Evolutionary conservation across 306 rosid species (phyloP).

Genomic region (Prunus salicina): DNA sequence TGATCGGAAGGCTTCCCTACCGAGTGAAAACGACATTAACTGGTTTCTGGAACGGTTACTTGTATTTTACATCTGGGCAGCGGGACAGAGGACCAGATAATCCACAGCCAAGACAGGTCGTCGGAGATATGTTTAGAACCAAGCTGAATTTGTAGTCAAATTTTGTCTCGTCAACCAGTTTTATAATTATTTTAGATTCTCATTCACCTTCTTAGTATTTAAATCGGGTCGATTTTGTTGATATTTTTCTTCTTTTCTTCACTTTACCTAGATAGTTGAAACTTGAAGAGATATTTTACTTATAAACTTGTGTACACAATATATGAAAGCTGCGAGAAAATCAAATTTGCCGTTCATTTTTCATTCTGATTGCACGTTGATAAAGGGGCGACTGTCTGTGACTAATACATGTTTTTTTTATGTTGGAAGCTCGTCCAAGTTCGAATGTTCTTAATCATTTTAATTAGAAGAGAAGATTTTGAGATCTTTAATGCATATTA

Average conservation of each 20-base stretch:
- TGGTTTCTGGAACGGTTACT: conserved; percentile 79
- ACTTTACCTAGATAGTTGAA: neutral
- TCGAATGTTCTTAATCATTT: too few species aligned
- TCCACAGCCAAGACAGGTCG: conserved; percentile 74
- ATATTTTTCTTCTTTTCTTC: neutral
- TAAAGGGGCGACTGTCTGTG: too few species aligned
- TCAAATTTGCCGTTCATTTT: too few species aligned
- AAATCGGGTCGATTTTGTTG: neutral
- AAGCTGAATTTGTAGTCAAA: conserved; percentile 39
- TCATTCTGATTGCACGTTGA: too few species aligned
- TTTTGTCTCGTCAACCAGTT: neutral
- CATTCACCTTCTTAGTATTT: neutral
- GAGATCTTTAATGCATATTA: too few species aligned
- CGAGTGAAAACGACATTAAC: conserved; percentile 77
- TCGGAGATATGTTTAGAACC: conserved; percentile 79
- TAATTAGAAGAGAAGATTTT: too few species aligned
- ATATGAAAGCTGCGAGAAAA: neutral
- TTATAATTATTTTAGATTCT: neutral
- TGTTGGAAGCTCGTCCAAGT: too few species aligned
- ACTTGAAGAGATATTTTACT: neutral
- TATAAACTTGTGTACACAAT: neutral
- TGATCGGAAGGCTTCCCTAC: conserved; percentile 90
- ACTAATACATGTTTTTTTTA: too few species aligned
- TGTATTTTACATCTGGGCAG: conserved; percentile 91
- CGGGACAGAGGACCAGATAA: conserved; percentile 90